Evolutionary conservation across 495 filamentous ascomycete species (phyloP).

Genomic region (Penicillium lividum): DNA sequence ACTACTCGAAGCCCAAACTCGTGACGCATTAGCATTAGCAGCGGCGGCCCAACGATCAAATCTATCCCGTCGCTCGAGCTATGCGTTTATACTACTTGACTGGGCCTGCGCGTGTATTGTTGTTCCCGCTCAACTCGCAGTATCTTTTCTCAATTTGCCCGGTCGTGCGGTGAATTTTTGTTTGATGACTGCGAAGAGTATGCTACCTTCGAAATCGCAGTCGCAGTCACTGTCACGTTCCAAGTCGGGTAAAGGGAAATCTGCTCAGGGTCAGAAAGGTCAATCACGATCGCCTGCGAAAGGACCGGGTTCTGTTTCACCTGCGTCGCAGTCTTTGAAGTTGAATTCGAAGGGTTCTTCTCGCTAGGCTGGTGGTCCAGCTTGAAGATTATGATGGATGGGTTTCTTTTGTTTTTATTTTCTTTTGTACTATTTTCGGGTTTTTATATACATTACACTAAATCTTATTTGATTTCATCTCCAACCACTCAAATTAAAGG

Average conservation of each 20-base stretch:
- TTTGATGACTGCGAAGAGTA: conserved; percentile 16
- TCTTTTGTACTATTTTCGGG: conserved; percentile 1
- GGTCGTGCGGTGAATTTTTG: conserved; percentile 22
- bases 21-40: conserved; percentile 77
- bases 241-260: conserved; percentile 24
- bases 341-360: not conserved
- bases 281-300: conserved; percentile 2
- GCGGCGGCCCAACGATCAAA: conserved; percentile 64
- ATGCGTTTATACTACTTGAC: conserved; percentile 26
- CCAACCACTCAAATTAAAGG: too few species aligned
- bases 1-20: conserved; percentile 66
- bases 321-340: not conserved
- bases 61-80: conserved; percentile 17
- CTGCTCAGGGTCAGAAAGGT: conserved; percentile 6
- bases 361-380: conserved; percentile 1
- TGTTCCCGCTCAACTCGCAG: conserved; percentile 29
- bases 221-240: conserved; percentile 1
- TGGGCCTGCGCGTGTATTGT: conserved; percentile 34
- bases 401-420: not conserved
- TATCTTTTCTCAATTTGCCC: conserved; percentile 30
- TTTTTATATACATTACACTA: not conserved
- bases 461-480: too few species aligned
- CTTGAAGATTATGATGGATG: not conserved
- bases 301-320: not conserved
- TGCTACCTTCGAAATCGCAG: conserved; percentile 4